Evolutionary conservation across 1,284 basidiomycete species (phyloP).

Genomic region (Schizophyllum commune): DNA sequence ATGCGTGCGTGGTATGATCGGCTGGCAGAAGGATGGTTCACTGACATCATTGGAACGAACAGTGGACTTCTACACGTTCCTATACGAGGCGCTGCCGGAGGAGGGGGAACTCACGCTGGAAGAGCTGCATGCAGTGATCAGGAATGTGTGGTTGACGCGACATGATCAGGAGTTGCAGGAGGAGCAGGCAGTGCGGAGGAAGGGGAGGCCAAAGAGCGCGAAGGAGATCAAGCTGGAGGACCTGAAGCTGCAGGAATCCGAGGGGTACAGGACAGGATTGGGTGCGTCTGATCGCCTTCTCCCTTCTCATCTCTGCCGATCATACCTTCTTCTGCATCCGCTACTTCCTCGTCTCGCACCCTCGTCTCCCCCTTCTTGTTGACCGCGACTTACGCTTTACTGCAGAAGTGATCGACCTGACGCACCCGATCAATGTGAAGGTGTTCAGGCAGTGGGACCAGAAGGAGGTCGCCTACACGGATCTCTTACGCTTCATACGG

Average conservation of each 20-base stretch:
- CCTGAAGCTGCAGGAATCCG: constrained; percentile 55
- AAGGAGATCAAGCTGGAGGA: constrained; percentile 73
- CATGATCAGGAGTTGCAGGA: constrained; percentile 63
- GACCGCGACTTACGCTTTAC: neutral
- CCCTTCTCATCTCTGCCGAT: neutral
- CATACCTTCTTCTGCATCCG: constrained; percentile 7
- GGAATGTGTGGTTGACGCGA: constrained; percentile 67
- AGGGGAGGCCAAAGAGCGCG: constrained; percentile 71
- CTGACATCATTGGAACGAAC: neutral
- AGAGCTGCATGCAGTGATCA: constrained; percentile 62
- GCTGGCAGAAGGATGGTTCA: neutral
- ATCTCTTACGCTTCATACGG: constrained; percentile 70
- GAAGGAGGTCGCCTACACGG: constrained; percentile 63
- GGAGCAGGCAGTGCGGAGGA: constrained; percentile 57
- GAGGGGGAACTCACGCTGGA: constrained; percentile 56
- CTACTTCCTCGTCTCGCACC: neutral
- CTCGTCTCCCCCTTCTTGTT: neutral
- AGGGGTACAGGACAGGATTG: constrained; percentile 77
- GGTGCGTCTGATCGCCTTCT: constrained; percentile 40
- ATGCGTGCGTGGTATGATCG: constrained; percentile 34
- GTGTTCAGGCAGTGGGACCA: constrained; percentile 77
- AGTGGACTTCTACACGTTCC: constrained; percentile 77
- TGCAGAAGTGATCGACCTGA: constrained; percentile 80
- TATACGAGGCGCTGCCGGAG: constrained; percentile 67
- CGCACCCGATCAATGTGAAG: constrained; percentile 61